Evolutionary conservation across 1,284 basidiomycete species (phyloP).

Genomic region (Neonothopanus nambi): DNA sequence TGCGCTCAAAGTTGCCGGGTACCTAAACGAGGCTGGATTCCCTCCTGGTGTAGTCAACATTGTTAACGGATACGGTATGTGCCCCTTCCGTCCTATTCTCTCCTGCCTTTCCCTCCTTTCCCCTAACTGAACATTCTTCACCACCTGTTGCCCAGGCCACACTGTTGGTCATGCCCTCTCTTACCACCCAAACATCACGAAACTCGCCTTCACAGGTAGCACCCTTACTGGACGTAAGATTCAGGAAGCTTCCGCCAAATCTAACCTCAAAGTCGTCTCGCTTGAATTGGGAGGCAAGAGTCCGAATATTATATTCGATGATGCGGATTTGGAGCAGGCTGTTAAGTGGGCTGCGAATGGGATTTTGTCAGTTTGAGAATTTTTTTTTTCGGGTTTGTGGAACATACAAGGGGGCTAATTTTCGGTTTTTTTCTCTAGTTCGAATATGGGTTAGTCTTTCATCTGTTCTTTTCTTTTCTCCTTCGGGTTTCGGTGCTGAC

Average conservation of each 20-base stretch:
- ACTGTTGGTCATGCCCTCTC: slow-evolving; percentile 66
- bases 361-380: slow-evolving; percentile 57
- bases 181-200: slow-evolving; percentile 46
- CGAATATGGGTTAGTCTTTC: not conserved
- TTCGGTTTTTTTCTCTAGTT: not conserved
- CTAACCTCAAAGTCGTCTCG: slow-evolving; percentile 69
- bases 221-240: slow-evolving; percentile 68
- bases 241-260: slow-evolving; percentile 61
- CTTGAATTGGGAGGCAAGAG: slow-evolving; percentile 85
- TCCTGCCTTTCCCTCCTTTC: not conserved
- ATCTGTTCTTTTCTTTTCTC: slow-evolving; percentile 4
- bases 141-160: slow-evolving; percentile 44
- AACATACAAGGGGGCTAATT: slow-evolving; percentile 20
- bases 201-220: slow-evolving; percentile 47
- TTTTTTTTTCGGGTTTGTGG: not conserved
- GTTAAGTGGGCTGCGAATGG: slow-evolving; percentile 81
- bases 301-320: slow-evolving; percentile 77
- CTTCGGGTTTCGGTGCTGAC: slow-evolving; percentile 13
- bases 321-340: slow-evolving; percentile 76
- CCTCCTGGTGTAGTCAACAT: slow-evolving; percentile 68
- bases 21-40: slow-evolving; percentile 56
- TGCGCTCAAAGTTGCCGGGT: slow-evolving; percentile 55
- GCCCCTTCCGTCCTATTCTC: not conserved
- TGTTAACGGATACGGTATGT: slow-evolving; percentile 69
- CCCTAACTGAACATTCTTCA: not conserved